phyloP scores from a whole-genome alignment of 768 basidiomycete genomes.

The Galerina marginata region DNA sequence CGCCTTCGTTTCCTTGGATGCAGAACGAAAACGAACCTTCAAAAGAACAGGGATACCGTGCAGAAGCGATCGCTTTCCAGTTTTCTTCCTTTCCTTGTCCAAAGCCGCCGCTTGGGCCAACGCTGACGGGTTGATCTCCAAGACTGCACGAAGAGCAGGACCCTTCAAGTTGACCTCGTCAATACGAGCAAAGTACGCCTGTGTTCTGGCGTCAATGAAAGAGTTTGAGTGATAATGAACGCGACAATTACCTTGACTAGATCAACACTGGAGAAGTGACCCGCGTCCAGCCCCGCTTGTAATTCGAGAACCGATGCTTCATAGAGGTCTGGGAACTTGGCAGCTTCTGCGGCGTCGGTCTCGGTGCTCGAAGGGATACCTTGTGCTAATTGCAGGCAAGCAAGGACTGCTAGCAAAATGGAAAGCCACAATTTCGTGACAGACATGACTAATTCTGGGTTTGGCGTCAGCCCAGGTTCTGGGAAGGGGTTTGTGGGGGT shows the following conservation, averaged over 20 bases:
- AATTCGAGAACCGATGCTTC: conserved; percentile 63
- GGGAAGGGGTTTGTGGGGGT: neutral
- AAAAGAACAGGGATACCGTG: conserved; percentile 61
- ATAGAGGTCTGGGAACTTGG: conserved; percentile 55
- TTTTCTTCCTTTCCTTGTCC: conserved; percentile 47
- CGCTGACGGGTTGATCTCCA: conserved; percentile 62
- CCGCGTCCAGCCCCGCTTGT: conserved; percentile 54
- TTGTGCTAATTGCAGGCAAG: conserved; percentile 6
- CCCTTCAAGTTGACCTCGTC: conserved; percentile 72
- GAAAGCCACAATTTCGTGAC: conserved; percentile 12
- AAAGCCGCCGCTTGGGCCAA: conserved; percentile 55
- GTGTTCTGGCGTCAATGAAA: neutral
- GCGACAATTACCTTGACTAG: conserved; percentile 55
- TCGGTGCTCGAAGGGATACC: neutral
- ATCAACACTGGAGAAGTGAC: conserved; percentile 62
- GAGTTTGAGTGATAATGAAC: neutral
- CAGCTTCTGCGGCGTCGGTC: neutral
- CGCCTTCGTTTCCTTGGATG: neutral
- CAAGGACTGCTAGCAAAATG: conserved; percentile 8
- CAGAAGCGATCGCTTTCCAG: conserved; percentile 49
- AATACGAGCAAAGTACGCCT: conserved; percentile 73
- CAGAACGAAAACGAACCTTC: conserved; percentile 42
- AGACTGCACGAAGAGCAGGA: conserved; percentile 58
- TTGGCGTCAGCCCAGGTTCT: neutral
- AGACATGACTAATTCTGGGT: neutral